Evolutionary conservation across 2,329 filamentous ascomycete species (phyloP), one percentile per base, ranked within the genome.

Genomic region (Zalaria obscura): DNA sequence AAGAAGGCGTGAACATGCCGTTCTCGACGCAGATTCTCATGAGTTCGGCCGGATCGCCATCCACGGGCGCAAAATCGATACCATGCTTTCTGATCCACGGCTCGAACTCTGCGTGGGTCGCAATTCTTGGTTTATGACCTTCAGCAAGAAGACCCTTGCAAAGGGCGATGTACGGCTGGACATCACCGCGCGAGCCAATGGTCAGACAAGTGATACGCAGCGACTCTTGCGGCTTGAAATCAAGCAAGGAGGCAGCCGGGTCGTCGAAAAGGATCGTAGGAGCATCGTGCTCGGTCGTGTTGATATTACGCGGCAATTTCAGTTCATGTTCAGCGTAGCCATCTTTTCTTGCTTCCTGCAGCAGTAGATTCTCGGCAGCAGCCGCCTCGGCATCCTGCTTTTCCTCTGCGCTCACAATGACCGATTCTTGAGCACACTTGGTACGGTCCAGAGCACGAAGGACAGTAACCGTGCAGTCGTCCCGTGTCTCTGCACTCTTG

Each of bases 21-120:
- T 96, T 86, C 57, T 96, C 87, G 38, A 96, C 89, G 55, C 91
- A 98, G 34, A 98, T 78, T 1, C 82, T 76, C 89, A 98, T 96
- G 36, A 98, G 72, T 61, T 96, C 89, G 28, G 78, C 85, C 1
- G 91, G 91, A 54, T 98, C 87, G 28, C 91, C 91, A 47, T 82
- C 87, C 0, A 98, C 82, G 5, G 81, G 78, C 4, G 77, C 78
- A 59, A 96, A 98, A 46, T 91, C 86, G 52, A 98, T 95, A 1
- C 89, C 91, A 56, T 96, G 86, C n/a, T 78, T 76, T 56, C 86
- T 76, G 36, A 98, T 76, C 88, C 89, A 98, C 9, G 69, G 73
- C 52, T 83, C 79, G 53, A 98, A 98, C 59, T 96, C 89, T 25
- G 69, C 72, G 57, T 98, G 91, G 0, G 91, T 96, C 7, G 89